Conservation (phyloP, 2,329 filamentous ascomycete genomes). For the Botrytis pseudocinerea region DNA sequence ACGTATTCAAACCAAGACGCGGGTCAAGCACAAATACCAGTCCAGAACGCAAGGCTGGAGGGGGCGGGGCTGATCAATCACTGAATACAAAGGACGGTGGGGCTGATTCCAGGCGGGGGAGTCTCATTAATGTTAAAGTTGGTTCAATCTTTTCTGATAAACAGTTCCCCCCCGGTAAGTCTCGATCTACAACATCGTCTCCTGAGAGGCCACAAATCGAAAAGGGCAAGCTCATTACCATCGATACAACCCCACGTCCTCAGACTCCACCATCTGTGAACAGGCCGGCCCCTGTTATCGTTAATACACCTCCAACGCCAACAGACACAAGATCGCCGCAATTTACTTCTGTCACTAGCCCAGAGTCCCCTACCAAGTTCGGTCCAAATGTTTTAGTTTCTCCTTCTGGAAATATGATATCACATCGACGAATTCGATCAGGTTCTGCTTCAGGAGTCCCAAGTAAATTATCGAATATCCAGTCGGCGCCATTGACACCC, state of each 20-base stretch:
- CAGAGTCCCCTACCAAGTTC: slow-evolving; percentile 27
- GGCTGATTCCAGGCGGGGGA: slow-evolving; percentile 35
- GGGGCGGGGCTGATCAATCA: slow-evolving; percentile 24
- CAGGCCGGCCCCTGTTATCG: slow-evolving; percentile 53
- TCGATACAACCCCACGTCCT: slow-evolving; percentile 37
- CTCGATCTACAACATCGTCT: slow-evolving; percentile 31
- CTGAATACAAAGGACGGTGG: slow-evolving; percentile 30
- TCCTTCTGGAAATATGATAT: slow-evolving; percentile 69
- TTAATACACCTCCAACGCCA: slow-evolving; percentile 67
- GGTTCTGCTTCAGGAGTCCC: slow-evolving; percentile 55
- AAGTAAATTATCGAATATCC: slow-evolving; percentile 83
- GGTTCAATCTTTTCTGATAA: slow-evolving; percentile 39
- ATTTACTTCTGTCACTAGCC: slow-evolving; percentile 34
- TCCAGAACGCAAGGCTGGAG: slow-evolving; percentile 44
- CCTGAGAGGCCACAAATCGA: slow-evolving; percentile 36
- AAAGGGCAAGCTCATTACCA: slow-evolving; percentile 31
- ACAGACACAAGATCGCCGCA: slow-evolving; percentile 47
- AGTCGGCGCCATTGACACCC: slow-evolving; percentile 71
- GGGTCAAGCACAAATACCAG: slow-evolving; percentile 48
- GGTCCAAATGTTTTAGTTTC: slow-evolving; percentile 59
- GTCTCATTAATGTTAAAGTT: slow-evolving; percentile 36
- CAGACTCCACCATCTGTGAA: slow-evolving; percentile 38
- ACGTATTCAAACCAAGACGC: slow-evolving; percentile 59
- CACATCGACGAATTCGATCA: slow-evolving; percentile 65
- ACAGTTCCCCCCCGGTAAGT: slow-evolving; percentile 27